phyloP scores from a whole-genome alignment of 768 basidiomycete species.

The Psilocybe sp. region DNA sequence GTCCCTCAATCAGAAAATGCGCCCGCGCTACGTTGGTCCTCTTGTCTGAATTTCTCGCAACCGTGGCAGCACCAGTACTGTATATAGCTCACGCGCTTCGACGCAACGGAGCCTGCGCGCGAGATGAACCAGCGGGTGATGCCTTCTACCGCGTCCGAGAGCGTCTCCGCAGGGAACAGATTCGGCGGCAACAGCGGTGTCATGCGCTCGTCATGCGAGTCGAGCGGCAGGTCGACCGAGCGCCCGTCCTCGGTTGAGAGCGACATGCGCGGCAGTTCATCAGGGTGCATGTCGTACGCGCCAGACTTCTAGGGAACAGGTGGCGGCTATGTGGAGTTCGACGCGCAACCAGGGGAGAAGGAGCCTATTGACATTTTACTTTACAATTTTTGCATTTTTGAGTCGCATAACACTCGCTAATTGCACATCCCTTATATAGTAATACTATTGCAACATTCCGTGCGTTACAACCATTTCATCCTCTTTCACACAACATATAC shows the following conservation, averaged over 20 bases:
- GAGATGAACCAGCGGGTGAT: slow-evolving; percentile 38
- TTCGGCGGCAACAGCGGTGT: slow-evolving; percentile 76
- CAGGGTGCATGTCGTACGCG: slow-evolving; percentile 18
- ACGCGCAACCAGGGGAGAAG: slow-evolving; percentile 38
- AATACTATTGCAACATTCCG: too few species aligned
- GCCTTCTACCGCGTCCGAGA: slow-evolving; percentile 75
- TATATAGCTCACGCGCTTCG: slow-evolving; percentile 77
- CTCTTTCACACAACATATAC: too few species aligned
- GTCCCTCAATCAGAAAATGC: too few species aligned
- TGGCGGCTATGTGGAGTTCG: slow-evolving; percentile 46
- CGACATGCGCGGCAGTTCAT: slow-evolving; percentile 69
- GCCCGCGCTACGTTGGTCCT: too few species aligned
- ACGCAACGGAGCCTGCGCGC: slow-evolving; percentile 46
- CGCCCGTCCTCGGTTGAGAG: slow-evolving; percentile 72
- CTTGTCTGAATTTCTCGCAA: too few species aligned
- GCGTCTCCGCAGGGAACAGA: slow-evolving; percentile 71
- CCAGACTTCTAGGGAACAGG: slow-evolving; percentile 34
- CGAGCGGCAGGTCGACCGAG: slow-evolving; percentile 58
- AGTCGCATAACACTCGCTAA: too few species aligned
- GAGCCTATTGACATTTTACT: too few species aligned
- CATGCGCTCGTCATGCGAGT: slow-evolving; percentile 34
- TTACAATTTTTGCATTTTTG: too few species aligned
- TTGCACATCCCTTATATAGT: too few species aligned
- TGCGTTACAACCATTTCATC: too few species aligned
- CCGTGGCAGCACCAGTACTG: too few species aligned